These are phyloP conservation scores for Mycosphaerella sp. DNA, from an alignment of 2,329 filamentous ascomycete species.

Conservation along the genomic window DNA sequence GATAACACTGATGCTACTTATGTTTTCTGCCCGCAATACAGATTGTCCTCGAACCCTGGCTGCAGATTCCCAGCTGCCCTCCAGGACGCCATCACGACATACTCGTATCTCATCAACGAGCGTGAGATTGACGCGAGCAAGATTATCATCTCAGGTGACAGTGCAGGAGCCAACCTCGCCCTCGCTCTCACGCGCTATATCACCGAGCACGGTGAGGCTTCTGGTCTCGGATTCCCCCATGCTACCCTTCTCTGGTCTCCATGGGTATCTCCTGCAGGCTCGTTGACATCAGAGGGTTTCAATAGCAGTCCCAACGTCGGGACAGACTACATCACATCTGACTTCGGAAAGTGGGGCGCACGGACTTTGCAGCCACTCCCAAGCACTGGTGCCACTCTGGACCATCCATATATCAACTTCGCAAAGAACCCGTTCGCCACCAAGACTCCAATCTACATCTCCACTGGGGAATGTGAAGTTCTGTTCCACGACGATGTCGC, in stretches of 20 bases:
- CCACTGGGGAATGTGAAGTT: constrained; percentile 39
- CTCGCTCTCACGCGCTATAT: constrained; percentile 46
- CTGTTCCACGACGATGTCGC: constrained; percentile 38
- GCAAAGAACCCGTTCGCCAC: constrained; percentile 38
- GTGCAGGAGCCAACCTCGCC: constrained; percentile 45
- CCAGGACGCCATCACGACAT: constrained; percentile 46
- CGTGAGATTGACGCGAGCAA: constrained; percentile 37
- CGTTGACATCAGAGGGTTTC: constrained; percentile 25
- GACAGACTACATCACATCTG: constrained; percentile 40
- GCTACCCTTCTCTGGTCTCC: constrained; percentile 42
- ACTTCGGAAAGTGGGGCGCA: constrained; percentile 42
- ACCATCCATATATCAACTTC: constrained; percentile 38
- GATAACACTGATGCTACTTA: constrained; percentile 34
- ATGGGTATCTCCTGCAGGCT: constrained; percentile 37
- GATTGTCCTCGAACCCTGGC: constrained; percentile 40
- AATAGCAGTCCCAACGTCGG: constrained; percentile 32
- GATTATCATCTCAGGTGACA: constrained; percentile 46
- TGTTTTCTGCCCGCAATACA: constrained; percentile 45
- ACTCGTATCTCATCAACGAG: constrained; percentile 42
- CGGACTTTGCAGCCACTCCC: constrained; percentile 30
- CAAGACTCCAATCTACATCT: constrained; percentile 39
- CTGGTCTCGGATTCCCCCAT: constrained; percentile 34
- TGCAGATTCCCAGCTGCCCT: constrained; percentile 48
- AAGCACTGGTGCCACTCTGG: constrained; percentile 21
- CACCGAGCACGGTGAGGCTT: constrained; percentile 34